These are phyloP conservation scores for Hymenoscyphus salicellus DNA, from an alignment of 2,329 filamentous ascomycete genomes.

Conservation along the genomic window DNA sequence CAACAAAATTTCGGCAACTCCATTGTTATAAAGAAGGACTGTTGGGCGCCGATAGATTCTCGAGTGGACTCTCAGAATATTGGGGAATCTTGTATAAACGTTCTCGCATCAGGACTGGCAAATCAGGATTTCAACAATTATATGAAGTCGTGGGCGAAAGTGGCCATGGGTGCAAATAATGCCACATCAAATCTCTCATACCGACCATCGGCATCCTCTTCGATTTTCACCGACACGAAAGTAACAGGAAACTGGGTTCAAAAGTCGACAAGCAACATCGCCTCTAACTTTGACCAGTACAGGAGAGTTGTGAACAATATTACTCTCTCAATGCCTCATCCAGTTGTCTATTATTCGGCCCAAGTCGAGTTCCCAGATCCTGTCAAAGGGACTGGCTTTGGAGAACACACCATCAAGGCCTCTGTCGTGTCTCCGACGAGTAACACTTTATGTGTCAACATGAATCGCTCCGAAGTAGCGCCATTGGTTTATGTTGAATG, in stretches of 20 bases:
- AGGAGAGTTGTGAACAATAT: conserved; percentile 17
- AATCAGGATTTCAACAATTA: conserved; percentile 15
- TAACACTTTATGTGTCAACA: conserved; percentile 16
- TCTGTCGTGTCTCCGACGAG: conserved; percentile 16
- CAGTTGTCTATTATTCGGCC: conserved; percentile 14
- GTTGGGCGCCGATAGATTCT: conserved; percentile 13
- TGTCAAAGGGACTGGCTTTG: conserved; percentile 9
- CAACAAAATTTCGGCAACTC: conserved; percentile 14
- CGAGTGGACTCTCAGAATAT: conserved; percentile 6
- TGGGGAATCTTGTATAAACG: conserved; percentile 14
- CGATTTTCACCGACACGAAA: conserved; percentile 11
- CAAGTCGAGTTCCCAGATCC: conserved; percentile 3
- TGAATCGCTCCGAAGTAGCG: conserved; percentile 11
- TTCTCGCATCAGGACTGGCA: conserved; percentile 11
- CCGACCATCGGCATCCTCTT: conserved; percentile 9
- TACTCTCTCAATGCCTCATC: conserved; percentile 16
- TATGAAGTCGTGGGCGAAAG: conserved; percentile 11
- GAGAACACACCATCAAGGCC: conserved; percentile 13
- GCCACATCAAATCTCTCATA: conserved; percentile 1
- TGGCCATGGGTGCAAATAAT: neutral
- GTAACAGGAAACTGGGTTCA: conserved; percentile 11
- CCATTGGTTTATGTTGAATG: conserved; percentile 16
- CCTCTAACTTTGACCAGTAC: conserved; percentile 7
- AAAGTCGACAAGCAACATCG: conserved; percentile 3
- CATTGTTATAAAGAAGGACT: conserved; percentile 10